These are phyloP conservation scores for Ramichloridium luteum DNA, from an alignment of 2,329 filamentous ascomycete genomes.

Conservation along the genomic window DNA sequence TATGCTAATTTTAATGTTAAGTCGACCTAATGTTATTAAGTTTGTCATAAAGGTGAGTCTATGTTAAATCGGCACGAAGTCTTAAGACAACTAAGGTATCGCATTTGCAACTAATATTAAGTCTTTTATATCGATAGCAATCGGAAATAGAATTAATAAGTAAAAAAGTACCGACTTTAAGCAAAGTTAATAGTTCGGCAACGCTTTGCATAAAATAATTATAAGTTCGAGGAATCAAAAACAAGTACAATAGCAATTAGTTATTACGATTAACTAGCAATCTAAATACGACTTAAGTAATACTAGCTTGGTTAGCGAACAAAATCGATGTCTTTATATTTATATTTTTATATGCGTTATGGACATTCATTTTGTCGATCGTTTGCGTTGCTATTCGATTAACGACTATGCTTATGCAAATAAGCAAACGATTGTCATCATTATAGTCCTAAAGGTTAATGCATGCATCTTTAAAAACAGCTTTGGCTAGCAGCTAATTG, in stretches of 20 bases:
- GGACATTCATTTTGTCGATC: not conserved
- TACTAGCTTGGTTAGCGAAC: not conserved
- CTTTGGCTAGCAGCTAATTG: not conserved
- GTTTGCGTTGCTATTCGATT: not conserved
- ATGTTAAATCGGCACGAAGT: not conserved
- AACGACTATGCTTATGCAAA: not conserved
- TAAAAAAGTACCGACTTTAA: not conserved
- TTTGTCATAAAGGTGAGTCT: not conserved
- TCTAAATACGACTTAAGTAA: slow-evolving; percentile 1
- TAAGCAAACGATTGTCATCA: too few relatives aligned
- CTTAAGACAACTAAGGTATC: not conserved
- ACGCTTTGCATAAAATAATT: not conserved
- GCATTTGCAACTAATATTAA: not conserved
- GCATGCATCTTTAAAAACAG: not conserved
- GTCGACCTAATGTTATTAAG: not conserved
- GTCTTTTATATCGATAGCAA: not conserved
- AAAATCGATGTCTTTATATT: not conserved
- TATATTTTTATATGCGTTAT: not conserved
- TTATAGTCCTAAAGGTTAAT: too few relatives aligned
- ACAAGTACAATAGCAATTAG: too few relatives aligned
- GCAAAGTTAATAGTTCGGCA: not conserved
- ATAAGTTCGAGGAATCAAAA: not conserved
- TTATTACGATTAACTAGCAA: slow-evolving; percentile 1
- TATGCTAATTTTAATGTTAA: not conserved
- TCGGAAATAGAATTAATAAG: not conserved